Evolutionary conservation across 495 filamentous ascomycete genomes (phyloP).

Genomic region (Hypoxylon crocopeplum): DNA sequence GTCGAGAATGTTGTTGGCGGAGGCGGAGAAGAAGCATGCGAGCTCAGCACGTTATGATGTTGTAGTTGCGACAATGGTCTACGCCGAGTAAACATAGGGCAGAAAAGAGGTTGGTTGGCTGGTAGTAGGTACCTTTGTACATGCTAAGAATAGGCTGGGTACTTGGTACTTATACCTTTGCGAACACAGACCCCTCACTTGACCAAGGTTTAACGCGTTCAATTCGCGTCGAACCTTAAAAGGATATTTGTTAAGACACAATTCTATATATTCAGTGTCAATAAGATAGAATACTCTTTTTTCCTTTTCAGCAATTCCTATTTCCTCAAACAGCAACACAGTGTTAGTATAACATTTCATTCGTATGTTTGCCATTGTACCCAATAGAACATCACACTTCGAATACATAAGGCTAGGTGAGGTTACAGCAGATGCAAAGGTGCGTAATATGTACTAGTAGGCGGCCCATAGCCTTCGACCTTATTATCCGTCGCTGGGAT

Average conservation of each 20-base stretch:
- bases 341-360: no score
- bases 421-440: conserved; percentile 14
- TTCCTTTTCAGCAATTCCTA: no score
- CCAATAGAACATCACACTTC: no score
- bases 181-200: no score
- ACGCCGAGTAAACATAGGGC: conserved; percentile 1
- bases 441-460: neutral
- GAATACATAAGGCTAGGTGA: no score
- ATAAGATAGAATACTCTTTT: no score
- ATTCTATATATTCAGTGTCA: no score
- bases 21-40: conserved; percentile 16
- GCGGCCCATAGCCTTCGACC: conserved; percentile 3
- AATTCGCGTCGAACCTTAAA: conserved; percentile 18
- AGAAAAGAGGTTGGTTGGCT: conserved; percentile 14
- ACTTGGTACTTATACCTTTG: no score
- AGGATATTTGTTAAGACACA: neutral
- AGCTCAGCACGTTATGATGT: conserved; percentile 5
- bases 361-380: no score
- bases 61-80: conserved; percentile 15
- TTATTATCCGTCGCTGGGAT: conserved; percentile 5
- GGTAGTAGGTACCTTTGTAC: neutral
- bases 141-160: no score
- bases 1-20: no score
- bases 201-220: conserved; percentile 7
- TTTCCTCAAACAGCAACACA: no score